Base-by-base conservation (phyloP, 371 early-diverging fungal genomes). In the Cokeromyces recurvatus region DNA sequence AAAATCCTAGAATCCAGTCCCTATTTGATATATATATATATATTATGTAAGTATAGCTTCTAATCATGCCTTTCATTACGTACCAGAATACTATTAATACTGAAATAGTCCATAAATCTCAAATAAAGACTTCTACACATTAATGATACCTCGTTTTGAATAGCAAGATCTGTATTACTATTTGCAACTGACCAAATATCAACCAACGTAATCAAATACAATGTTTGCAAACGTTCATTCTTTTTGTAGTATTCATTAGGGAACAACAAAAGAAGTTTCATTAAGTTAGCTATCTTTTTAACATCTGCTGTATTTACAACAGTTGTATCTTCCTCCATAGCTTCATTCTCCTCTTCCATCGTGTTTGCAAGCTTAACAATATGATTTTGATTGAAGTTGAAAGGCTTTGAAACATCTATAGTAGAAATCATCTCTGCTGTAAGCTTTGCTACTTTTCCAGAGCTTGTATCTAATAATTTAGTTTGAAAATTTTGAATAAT, bases 241-340 rank as follows among this genome's bases (percentile, higher is more conserved):
- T 71, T 75, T 40, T 67, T 69, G 50, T 64, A 78, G 38, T 74
- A 78, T 37, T 78, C 81, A 38, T 64, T 61, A 1, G 81, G 81
- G 44, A 81, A 71, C 2, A 78, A 52, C 31, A 72, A 65, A 22
- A 69, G 45, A 10, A 66, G 37, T 9, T 60, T 58, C 32, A 72
- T 10, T 3, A 57, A 43, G 1, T 32, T 38, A 15, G 38, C 41
- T 12, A 66, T 38, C 8, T 59, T 39, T 17, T 45, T 27, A 5
- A 68, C 36, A 20, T 51, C 22, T 0, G 38, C 34, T 11, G 52
- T 51, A 15, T 15, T 41, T 8, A 15, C 21, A 0, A 17, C n/a
- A 2, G 40, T 16, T 1, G 21, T 15, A 41, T 58, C 56, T 22
- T 46, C 44, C 12, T 55, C 49, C 59, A 63, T 63, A 1, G 10